These are phyloP conservation scores for Leccinum insigne DNA, from an alignment of 1,284 basidiomycete genomes.

Conservation along the genomic window DNA sequence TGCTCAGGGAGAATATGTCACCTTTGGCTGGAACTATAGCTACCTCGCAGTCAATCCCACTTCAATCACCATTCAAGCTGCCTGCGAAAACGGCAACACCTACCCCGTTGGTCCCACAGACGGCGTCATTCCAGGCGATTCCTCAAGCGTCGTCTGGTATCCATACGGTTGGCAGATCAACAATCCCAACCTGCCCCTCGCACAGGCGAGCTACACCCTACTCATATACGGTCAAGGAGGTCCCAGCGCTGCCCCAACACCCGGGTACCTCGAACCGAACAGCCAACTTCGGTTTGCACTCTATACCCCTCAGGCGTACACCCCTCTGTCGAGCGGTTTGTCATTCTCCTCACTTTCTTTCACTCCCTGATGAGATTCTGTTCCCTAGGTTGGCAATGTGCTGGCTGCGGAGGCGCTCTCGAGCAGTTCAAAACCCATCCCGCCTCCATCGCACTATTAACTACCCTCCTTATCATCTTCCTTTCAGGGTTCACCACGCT, in stretches of 20 bases:
- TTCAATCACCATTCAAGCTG: slow-evolving; percentile 77
- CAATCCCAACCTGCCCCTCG: slow-evolving; percentile 67
- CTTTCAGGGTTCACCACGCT: slow-evolving; percentile 60
- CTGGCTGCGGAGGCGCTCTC: slow-evolving; percentile 60
- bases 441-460: slow-evolving; percentile 61
- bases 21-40: slow-evolving; percentile 93
- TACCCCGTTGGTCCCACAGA: slow-evolving; percentile 84
- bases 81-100: slow-evolving; percentile 84
- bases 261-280: slow-evolving; percentile 75
- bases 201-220: slow-evolving; percentile 74
- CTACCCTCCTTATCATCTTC: slow-evolving; percentile 71
- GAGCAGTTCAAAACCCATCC: slow-evolving; percentile 57
- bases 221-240: slow-evolving; percentile 83
- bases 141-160: slow-evolving; percentile 81
- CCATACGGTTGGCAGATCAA: slow-evolving; percentile 72
- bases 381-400: slow-evolving; percentile 72
- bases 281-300: slow-evolving; percentile 77
- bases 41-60: slow-evolving; percentile 67
- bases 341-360: slow-evolving; percentile 7
- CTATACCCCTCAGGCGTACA: slow-evolving; percentile 82
- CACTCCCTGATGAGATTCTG: slow-evolving; percentile 5
- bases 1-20: slow-evolving; percentile 69
- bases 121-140: slow-evolving; percentile 69
- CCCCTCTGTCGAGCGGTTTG: slow-evolving; percentile 66
- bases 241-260: slow-evolving; percentile 50